Base-by-base conservation (phyloP, 2,329 filamentous ascomycete species). In the Arthrinium puccinioides region DNA sequence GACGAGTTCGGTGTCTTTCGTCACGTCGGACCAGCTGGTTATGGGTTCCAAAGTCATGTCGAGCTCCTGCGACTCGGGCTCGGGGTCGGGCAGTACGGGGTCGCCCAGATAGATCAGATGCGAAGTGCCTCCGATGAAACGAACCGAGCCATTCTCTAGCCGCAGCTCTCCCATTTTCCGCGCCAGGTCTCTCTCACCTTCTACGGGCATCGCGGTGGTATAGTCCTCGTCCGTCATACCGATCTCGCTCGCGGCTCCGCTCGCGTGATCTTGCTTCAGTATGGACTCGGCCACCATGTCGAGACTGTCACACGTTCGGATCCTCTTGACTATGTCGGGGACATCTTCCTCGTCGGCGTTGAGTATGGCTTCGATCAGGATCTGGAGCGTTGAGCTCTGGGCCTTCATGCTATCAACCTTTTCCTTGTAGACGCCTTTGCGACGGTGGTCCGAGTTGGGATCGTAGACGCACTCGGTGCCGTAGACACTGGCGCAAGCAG, bases 391-490 rank as follows among this genome's bases (percentile, higher is more conserved):
- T 24, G 87, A 86, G 53, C 82, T 87, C 44, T 80, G 80, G 16
- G 88, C 89, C 64, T 94, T 94, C 58, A 90, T 74, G 54, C 78
- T 87, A 59, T 95, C 89, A 18, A 84, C 79, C 60, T 95, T 92
- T 62, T 95, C 88, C 54, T 90, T 89, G 61, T 97, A 97, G 33
- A 97, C 92, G 42, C 92, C 92, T 60, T 97, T 97, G 35, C 92
- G 82, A 34, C 92, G 84, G 59, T 96, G 89, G 59, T 98, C 92
- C 41, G 89, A 95, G 56, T 89, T 94, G 4, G 89, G 90, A 56
- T 97, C 90, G 69, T 97, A 97, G 47, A 96, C 73, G 59, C 92
- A 96, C 64, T 85, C 79, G 43, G 86, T 92, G 43, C 79, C 77
- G 57, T 98, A 97, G 38, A 97, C 90, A 49, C 88, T 94, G 44